Percentiles rank a stretch among this genome's conserved stretches.
These are phyloP conservation scores for Diplosphaera chodatii DNA, from an alignment of 139 green algal genomes.

Conservation along the genomic window DNA sequence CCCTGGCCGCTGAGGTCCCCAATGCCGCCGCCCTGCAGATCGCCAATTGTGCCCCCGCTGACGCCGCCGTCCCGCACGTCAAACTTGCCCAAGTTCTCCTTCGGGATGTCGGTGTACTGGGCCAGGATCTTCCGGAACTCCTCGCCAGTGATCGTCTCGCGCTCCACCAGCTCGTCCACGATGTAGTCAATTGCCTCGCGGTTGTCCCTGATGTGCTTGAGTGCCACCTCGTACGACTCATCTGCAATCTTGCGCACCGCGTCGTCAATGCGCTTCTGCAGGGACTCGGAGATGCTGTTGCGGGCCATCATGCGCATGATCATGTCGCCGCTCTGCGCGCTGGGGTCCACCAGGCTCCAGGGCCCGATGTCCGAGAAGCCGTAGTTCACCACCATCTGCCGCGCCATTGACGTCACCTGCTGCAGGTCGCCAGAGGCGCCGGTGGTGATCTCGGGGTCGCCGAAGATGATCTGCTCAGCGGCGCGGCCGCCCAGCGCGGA, in stretches of 20 bases:
- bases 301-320: conserved; percentile 99
- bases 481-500: conserved; percentile 91
- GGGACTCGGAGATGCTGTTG: conserved; percentile 94
- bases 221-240: conserved; percentile 66
- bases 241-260: conserved; percentile 58
- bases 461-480: conserved; percentile 97
- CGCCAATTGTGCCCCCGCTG: background rate
- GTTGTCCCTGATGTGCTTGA: conserved; percentile 81
- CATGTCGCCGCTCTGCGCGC: conserved; percentile 75
- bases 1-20: background rate
- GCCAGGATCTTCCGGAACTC: conserved; percentile 88
- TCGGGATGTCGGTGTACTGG: conserved; percentile 65
- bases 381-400: conserved; percentile 98
- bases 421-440: conserved; percentile 77
- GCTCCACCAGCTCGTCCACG: conserved; percentile 89
- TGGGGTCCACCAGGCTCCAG: conserved; percentile 88
- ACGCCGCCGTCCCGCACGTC: background rate
- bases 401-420: conserved; percentile 81
- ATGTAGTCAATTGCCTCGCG: conserved; percentile 90
- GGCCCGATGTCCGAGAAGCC: conserved; percentile 97
- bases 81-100: conserved; percentile 62
- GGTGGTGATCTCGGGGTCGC: conserved; percentile 90
- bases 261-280: conserved; percentile 88
- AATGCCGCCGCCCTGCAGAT: background rate
- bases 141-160: conserved; percentile 92